Base-by-base conservation (phyloP, 1,139 yeast genomes). In the Suhomyces anneliseae region DNA sequence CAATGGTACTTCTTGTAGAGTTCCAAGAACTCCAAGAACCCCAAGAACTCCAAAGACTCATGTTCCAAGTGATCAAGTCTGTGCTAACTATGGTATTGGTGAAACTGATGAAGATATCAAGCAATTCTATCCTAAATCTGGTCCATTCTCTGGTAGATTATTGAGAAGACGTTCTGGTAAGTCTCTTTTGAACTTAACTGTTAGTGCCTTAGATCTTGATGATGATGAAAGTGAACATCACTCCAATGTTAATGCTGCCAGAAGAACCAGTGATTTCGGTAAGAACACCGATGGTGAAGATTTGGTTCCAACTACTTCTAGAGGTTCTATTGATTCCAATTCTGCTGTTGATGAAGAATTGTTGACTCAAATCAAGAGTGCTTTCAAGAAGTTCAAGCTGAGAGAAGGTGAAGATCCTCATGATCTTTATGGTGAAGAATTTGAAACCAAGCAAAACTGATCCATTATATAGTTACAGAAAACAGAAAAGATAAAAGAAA, bases 91-190 rank as follows among this genome's bases (percentile, higher is more conserved):
- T 11, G n/a, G 32, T 29, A 11, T 11, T 7, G n/a, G 61, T 27
- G 69, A 64, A 26, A 66, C 66, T n/a, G 72, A 71, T 15, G 74
- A 72, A 42, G 61, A 65, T 34, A 57, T 73, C 43, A 64, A 61
- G 47, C 64, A 64, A 47, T 73, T 58, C 48, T 64, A 66, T 48
- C 79, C 76, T 31, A 76, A 64, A 65, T 64, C 75, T 35, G 78
- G 79, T 11, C 85, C 83, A 52, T 78, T 73, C 76, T 85, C 79
- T 24, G 82, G 78, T 39, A 75, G 67, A 51, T 74, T 77, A 66
- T 72, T 68, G 57, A 77, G 92, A 64, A 81, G 92, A 65, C 81
- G 82, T 59, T 83, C 90, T 15, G 87, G 90, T 15, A 85, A 83
- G 59, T 84, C 90, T 0, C 68, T 85, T 48, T 74, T 85, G 54